Evolutionary conservation across 2,329 filamentous ascomycete species (phyloP).

Genomic region (Trichoderma guizhouense): DNA sequence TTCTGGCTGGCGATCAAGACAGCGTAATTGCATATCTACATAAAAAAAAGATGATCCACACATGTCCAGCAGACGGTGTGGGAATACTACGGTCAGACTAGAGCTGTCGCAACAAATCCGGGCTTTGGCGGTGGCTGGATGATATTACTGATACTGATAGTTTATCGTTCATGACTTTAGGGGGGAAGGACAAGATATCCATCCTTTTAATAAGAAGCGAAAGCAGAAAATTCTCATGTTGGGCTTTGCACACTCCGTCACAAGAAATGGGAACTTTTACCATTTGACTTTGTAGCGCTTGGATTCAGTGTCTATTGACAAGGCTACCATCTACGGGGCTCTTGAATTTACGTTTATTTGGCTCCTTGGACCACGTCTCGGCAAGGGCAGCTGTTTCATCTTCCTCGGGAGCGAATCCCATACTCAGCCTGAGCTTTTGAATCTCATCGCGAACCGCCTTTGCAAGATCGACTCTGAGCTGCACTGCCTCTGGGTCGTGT

Average conservation of each 20-base stretch:
- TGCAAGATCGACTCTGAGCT: slow-evolving; percentile 72
- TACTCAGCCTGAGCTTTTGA: slow-evolving; percentile 66
- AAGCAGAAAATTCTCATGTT: neutral
- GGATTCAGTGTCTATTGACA: slow-evolving; percentile 38
- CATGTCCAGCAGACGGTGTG: neutral
- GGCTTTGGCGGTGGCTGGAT: slow-evolving; percentile 7
- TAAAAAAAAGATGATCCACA: neutral
- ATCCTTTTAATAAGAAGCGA: slow-evolving; percentile 13
- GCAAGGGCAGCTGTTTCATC: slow-evolving; percentile 73
- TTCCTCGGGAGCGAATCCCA: slow-evolving; percentile 72
- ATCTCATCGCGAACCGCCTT: slow-evolving; percentile 75
- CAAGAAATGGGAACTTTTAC: neutral
- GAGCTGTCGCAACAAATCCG: neutral
- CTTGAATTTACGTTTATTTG: slow-evolving; percentile 45
- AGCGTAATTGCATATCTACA: neutral
- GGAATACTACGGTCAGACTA: neutral
- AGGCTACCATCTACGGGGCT: slow-evolving; percentile 54
- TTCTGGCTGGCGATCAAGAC: slow-evolving; percentile 4
- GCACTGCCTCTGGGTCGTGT: slow-evolving; percentile 60
- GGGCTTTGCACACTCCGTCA: neutral
- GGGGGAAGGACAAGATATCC: neutral
- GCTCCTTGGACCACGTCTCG: slow-evolving; percentile 70
- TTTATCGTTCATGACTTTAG: neutral
- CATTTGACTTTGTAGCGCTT: slow-evolving; percentile 10
- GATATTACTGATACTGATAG: slow-evolving; percentile 7